Evolutionary conservation across 805 yeast genomes (phyloP), one percentile per base, ranked within the genome.

Genomic region (Monosporozyma aerobia): DNA sequence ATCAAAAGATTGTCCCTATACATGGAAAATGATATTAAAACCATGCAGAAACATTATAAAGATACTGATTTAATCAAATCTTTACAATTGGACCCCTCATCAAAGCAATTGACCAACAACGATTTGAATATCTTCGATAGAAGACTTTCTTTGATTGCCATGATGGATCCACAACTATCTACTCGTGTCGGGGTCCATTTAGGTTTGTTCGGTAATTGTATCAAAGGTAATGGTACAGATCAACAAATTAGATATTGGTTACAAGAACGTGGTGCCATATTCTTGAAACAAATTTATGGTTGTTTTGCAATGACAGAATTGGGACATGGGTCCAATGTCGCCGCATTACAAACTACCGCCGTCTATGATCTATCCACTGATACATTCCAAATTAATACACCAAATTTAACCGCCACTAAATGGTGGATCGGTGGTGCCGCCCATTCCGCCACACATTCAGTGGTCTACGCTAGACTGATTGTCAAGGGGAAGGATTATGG

Each of bases 361-460:
- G 83, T 85, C 22, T 90, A 77, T 67, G 83, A 88, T 67, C 71
- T 73, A 19, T 71, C 70, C 16, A 77, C 76, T 30, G 87, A 88
- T 61, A 81, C 82, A 57, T 87, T 90, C 64, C 66, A 78, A 52
- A 81, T 90, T 62, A 79, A 87, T 65, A 90, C 97, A 11, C 97
- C 97, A 1, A 87, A 90, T 64, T 69, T 87, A 52, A 90, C 95
- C 39, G 97, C 97, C 45, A 90, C 97, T 27, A 90, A 90, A 69
- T 90, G 97, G 97, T 90, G 97, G 97, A 90, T 90, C 63, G 97
- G 97, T 48, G 97, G 97, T 61, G 97, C 97, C 44, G 97, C 97
- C 10, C 95, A 88, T 69, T 83, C 95, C 22, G 88, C 97, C 5
- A 88, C 90, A 30, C 97, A 90, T 71, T 75, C 88, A 25, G 81